Evolutionary conservation across 257 asterid species (phyloP).

Genomic region (Cinchona pubescens): DNA sequence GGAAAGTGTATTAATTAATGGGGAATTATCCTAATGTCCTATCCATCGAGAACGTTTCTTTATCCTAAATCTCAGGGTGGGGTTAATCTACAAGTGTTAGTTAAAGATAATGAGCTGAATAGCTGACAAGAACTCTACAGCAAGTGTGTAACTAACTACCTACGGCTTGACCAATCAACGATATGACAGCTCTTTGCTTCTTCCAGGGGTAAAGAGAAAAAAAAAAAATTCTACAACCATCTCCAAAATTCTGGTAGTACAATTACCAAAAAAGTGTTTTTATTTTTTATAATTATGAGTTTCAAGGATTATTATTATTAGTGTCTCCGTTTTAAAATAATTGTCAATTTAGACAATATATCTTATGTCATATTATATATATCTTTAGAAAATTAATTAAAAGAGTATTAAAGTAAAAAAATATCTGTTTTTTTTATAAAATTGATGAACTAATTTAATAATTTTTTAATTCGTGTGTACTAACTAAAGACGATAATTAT

Average conservation of each 20-base stretch:
- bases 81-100: neutral
- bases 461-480: too few relatives aligned
- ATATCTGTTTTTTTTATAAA: too few relatives aligned
- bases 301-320: too few relatives aligned
- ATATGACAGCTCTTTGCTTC: neutral
- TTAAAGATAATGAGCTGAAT: neutral
- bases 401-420: too few relatives aligned
- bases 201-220: neutral
- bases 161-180: neutral
- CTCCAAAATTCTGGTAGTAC: neutral
- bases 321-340: too few relatives aligned
- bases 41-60: constrained; percentile 25
- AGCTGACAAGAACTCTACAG: neutral
- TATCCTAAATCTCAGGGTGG: neutral
- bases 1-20: constrained; percentile 17
- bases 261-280: neutral
- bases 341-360: too few relatives aligned
- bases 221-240: neutral
- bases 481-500: too few relatives aligned
- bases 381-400: too few relatives aligned
- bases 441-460: too few relatives aligned
- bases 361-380: too few relatives aligned
- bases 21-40: constrained; percentile 30
- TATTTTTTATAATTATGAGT: too few relatives aligned
- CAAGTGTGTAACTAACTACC: neutral